Percentiles rank a stretch among this genome's conserved stretches.
phyloP scores from a whole-genome alignment of 371 early-diverging fungal genomes.

The Zancudomyces culisetae region DNA sequence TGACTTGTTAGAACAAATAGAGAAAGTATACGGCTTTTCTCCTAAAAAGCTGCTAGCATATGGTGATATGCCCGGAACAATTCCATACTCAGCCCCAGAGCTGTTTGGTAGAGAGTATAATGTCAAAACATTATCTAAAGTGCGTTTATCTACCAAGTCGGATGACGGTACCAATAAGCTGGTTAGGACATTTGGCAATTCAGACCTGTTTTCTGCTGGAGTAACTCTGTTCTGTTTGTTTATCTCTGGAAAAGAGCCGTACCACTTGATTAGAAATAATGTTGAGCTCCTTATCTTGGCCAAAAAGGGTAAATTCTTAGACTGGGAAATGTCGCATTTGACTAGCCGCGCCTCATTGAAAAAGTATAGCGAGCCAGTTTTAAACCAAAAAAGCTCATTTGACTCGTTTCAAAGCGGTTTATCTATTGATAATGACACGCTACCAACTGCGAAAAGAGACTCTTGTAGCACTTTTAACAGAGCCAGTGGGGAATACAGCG shows the following conservation, averaged over 20 bases:
- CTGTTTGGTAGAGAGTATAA: constrained; percentile 14
- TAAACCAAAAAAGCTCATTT: too few relatives aligned
- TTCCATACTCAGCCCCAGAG: constrained; percentile 52
- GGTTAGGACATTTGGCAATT: background rate
- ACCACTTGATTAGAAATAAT: constrained; percentile 26
- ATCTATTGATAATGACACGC: too few relatives aligned
- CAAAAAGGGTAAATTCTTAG: constrained; percentile 34
- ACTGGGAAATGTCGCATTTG: constrained; percentile 26
- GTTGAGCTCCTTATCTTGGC: constrained; percentile 34
- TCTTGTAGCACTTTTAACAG: too few relatives aligned
- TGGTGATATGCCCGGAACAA: constrained; percentile 45
- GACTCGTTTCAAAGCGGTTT: too few relatives aligned
- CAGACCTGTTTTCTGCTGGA: constrained; percentile 59
- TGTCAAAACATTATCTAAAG: too few relatives aligned
- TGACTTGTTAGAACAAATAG: constrained; percentile 10
- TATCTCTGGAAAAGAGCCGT: constrained; percentile 45
- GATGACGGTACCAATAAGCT: background rate
- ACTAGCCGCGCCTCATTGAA: too few relatives aligned
- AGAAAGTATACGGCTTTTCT: constrained; percentile 5
- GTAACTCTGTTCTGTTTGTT: constrained; percentile 55
- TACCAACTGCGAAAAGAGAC: too few relatives aligned
- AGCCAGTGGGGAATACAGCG: too few relatives aligned
- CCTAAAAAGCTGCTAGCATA: constrained; percentile 17
- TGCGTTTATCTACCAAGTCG: constrained; percentile 3
- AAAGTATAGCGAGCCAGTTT: too few relatives aligned